Conservation (phyloP, 1,284 basidiomycete species). For the Heterobasidion annosum region DNA sequence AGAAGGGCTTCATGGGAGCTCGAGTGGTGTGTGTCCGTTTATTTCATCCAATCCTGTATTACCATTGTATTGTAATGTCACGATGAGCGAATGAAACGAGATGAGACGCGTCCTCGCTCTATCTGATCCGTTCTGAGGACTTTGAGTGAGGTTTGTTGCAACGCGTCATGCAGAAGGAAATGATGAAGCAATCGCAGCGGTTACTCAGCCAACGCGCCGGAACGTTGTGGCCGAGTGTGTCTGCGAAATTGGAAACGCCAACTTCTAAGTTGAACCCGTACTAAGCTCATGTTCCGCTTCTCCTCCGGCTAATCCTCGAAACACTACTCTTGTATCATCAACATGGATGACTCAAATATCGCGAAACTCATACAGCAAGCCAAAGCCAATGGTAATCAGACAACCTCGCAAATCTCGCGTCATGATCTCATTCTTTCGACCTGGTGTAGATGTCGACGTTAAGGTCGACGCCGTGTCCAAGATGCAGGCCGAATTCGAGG, state of each 20-base stretch:
- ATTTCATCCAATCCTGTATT: neutral
- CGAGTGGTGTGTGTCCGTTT: neutral
- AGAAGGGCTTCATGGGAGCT: neutral
- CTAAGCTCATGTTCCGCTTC: neutral
- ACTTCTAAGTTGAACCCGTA: neutral
- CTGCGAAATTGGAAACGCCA: neutral
- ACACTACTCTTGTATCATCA: neutral
- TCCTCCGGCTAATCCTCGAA: neutral
- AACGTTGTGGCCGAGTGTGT: neutral
- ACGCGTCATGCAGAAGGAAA: no score
- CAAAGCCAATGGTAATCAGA: conserved; percentile 53
- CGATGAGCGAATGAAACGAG: no score
- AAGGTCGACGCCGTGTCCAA: conserved; percentile 73
- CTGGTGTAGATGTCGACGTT: conserved; percentile 56
- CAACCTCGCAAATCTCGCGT: neutral
- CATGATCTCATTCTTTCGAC: neutral
- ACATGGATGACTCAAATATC: conserved; percentile 37
- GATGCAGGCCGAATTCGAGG: conserved; percentile 64
- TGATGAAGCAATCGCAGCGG: neutral
- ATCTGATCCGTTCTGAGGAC: no score
- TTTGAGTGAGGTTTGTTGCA: no score
- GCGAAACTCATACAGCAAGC: conserved; percentile 60
- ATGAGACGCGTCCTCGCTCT: no score
- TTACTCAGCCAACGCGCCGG: conserved; percentile 1
- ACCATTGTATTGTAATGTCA: no score